Evolutionary conservation across 768 basidiomycete species (phyloP), one percentile per base, ranked within the genome.

Genomic region (Suillus sp.): DNA sequence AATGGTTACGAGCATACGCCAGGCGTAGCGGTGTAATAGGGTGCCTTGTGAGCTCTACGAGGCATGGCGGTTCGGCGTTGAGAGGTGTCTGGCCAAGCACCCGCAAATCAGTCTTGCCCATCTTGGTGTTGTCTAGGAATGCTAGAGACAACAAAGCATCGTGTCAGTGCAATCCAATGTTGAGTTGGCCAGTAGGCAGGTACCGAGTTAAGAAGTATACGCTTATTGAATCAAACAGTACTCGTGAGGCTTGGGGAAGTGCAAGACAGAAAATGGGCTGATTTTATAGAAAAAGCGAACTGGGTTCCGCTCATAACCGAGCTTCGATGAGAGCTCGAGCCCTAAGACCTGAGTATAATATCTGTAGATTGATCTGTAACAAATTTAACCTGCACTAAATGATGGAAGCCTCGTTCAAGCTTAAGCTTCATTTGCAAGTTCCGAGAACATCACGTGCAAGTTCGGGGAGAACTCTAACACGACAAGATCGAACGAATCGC

Each of bases 1-100:
- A 85, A 68, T 92, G 90, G 68, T 92, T 92, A 38, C 91, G 84
- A 64, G 84, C 85, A 68, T 90, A 93, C 11, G 87, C 78, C n/a
- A 88, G 78, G 51, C 83, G 82, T 59, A 83, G 81, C 1, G 90
- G 89, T 0, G 90, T 91, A 62, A 84, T 64, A 7, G 80, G 70
- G 25, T 74, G 63, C 55, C 62, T 69, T 35, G 66, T 48, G 68
- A 86, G 86, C 67, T 87, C 83, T 22, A 86, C 81, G 14, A 92
- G 79, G 20, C 81, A 79, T 2, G 79, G 75, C 1, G 90, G 86
- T 66, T 93, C 90, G 20, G 90, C 89, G 69, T 92, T 92, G 77
- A 85, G 86, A 2, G 90, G 90, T 9, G 81, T 68, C 7, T 77
- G 57, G 37, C 70, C 67, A 34, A 71, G 51, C n/a, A 72, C 63